phyloP scores from a whole-genome alignment of 2,329 filamentous ascomycete species.

The Xylariaceae sp. region DNA sequence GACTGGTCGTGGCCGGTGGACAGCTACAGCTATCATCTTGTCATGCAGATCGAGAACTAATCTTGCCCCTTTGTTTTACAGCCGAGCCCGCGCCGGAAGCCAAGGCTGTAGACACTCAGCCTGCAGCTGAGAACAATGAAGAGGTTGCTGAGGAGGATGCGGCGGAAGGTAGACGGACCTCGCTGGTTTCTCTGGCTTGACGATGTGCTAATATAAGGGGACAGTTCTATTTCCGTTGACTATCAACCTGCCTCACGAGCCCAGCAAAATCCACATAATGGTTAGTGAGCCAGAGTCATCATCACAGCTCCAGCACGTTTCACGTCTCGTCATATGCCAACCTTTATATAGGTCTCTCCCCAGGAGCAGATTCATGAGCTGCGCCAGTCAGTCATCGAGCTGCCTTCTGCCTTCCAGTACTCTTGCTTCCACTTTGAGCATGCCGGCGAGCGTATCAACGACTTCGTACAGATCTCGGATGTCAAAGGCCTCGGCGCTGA shows the following conservation, averaged over 20 bases:
- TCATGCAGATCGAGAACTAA: conserved; percentile 10
- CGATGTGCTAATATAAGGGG: conserved; percentile 10
- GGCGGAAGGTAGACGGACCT: conserved; percentile 26
- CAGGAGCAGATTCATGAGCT: conserved; percentile 98
- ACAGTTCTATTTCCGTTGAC: conserved; percentile 57
- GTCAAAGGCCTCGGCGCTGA: conserved; percentile 72
- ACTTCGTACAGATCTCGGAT: conserved; percentile 88
- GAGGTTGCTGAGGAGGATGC: conserved; percentile 26
- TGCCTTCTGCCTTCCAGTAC: conserved; percentile 89
- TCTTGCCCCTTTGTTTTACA: conserved; percentile 11
- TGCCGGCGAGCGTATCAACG: conserved; percentile 83
- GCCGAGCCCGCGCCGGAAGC: conserved; percentile 23
- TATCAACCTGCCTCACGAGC: conserved; percentile 74
- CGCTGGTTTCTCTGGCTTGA: neutral
- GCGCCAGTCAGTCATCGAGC: conserved; percentile 91
- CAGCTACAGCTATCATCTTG: neutral
- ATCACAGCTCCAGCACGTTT: neutral
- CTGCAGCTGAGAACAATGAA: conserved; percentile 21
- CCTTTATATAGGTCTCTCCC: conserved; percentile 62
- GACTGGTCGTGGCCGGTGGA: neutral
- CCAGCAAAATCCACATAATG: conserved; percentile 77
- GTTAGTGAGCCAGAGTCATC: conserved; percentile 43
- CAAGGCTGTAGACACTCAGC: conserved; percentile 25
- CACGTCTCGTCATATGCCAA: conserved; percentile 20
- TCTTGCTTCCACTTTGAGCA: conserved; percentile 98